A percentile compares a stretch with the other conserved stretches of the same genome.
Evolutionary conservation across 1,284 basidiomycete species (phyloP).

Genomic region (Gymnopus androsaceus): DNA sequence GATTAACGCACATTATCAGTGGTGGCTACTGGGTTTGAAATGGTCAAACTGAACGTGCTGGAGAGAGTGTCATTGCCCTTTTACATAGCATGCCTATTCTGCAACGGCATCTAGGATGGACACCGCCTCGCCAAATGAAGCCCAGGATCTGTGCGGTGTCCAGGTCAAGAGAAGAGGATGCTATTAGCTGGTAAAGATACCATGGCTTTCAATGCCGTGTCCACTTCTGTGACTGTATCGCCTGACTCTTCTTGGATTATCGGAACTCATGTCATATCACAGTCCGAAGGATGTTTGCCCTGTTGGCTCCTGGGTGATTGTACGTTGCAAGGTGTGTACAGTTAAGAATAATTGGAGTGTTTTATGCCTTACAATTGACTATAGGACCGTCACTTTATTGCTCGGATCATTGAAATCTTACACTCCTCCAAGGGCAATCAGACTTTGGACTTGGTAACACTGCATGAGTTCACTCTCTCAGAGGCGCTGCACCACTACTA

Average conservation of each 20-base stretch:
- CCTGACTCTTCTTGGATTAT: too few relatives aligned
- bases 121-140: background rate
- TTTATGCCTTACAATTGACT: background rate
- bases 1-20: slow-evolving; percentile 33
- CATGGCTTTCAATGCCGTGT: background rate
- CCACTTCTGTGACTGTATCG: background rate
- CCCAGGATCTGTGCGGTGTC: background rate
- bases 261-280: too few relatives aligned
- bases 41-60: background rate
- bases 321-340: too few relatives aligned
- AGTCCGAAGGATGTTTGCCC: background rate
- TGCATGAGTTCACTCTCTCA: background rate
- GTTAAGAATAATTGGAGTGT: background rate
- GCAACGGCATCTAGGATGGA: slow-evolving; percentile 17
- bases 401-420: background rate
- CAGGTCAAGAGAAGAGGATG: background rate
- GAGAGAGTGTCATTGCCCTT: background rate
- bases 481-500: too few relatives aligned
- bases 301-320: background rate
- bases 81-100: too few relatives aligned
- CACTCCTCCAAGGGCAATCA: background rate
- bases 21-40: slow-evolving; percentile 26
- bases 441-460: background rate
- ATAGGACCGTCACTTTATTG: background rate
- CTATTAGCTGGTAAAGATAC: background rate